Conservation (phyloP, 768 basidiomycete species). For the Leccinum aurantiacum region DNA sequence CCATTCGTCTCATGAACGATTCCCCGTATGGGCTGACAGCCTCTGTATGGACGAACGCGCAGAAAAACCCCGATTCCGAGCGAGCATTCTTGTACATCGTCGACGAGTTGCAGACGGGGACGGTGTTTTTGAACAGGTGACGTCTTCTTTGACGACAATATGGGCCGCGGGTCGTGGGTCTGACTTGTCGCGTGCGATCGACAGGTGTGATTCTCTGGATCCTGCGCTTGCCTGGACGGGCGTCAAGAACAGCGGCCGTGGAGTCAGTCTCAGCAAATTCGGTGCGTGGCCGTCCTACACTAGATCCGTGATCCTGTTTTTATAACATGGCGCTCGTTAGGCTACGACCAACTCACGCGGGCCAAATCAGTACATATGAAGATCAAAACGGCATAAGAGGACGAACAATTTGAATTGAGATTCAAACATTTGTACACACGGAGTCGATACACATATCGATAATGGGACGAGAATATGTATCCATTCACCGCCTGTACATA, state of each 20-base stretch:
- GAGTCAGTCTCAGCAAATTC: constrained; percentile 40
- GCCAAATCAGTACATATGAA: too few species aligned
- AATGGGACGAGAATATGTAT: too few species aligned
- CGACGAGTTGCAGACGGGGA: constrained; percentile 81
- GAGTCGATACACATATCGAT: too few species aligned
- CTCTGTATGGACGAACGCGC: too few species aligned
- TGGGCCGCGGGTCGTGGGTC: not conserved
- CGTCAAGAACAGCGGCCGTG: constrained; percentile 35
- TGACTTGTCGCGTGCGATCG: not conserved
- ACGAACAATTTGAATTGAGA: too few species aligned
- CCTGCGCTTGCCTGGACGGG: constrained; percentile 85
- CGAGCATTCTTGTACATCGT: constrained; percentile 61
- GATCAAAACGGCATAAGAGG: too few species aligned
- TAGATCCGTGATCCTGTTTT: not conserved
- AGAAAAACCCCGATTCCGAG: constrained; percentile 56
- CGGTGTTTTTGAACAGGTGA: constrained; percentile 89
- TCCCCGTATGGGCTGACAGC: too few species aligned
- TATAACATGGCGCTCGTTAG: not conserved
- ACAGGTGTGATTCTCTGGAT: constrained; percentile 84
- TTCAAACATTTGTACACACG: too few species aligned
- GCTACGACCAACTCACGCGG: too few species aligned
- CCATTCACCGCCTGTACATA: not conserved
- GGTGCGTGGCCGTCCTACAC: constrained; percentile 47
- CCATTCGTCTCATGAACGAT: too few species aligned
- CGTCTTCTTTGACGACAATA: not conserved